phyloP scores from a whole-genome alignment of 2,329 filamentous ascomycete species.

The Xylariaceae sp. region DNA sequence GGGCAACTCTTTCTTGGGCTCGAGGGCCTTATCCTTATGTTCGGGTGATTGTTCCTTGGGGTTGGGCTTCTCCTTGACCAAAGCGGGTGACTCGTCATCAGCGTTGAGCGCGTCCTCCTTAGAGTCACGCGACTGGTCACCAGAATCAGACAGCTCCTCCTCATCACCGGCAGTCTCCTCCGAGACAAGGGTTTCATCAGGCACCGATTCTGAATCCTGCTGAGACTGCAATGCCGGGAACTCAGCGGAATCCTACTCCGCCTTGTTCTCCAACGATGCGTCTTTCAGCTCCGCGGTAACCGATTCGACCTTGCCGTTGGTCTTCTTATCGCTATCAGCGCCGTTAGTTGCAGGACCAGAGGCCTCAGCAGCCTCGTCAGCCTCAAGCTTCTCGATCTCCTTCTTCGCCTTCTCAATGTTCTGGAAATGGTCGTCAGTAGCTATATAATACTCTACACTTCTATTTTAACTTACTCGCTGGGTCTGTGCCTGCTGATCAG shows the following conservation, averaged over 20 bases:
- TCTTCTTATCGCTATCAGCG: constrained; percentile 45
- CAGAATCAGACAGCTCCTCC: neutral
- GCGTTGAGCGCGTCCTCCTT: neutral
- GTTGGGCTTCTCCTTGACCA: too few relatives aligned
- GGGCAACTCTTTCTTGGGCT: too few relatives aligned
- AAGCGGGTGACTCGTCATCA: neutral
- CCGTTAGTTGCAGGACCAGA: constrained; percentile 45
- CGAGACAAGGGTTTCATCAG: constrained; percentile 1
- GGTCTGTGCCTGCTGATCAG: constrained; percentile 84
- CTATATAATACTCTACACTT: neutral
- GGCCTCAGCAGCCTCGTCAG: constrained; percentile 53
- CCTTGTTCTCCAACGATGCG: constrained; percentile 51
- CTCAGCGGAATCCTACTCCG: constrained; percentile 39
- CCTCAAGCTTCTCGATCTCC: constrained; percentile 87
- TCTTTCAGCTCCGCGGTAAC: constrained; percentile 52
- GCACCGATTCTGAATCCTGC: neutral
- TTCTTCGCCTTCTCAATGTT: constrained; percentile 97
- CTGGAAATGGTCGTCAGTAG: constrained; percentile 48
- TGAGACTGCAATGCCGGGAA: constrained; percentile 7
- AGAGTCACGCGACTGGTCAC: neutral
- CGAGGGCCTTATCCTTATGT: too few relatives aligned
- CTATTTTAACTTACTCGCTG: constrained; percentile 66
- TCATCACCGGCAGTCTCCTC: neutral
- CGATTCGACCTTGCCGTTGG: constrained; percentile 52
- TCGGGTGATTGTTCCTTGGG: too few relatives aligned